Evolutionary conservation across 108 stramenopile species (phyloP).

Genomic region (Nitzschia palea): DNA sequence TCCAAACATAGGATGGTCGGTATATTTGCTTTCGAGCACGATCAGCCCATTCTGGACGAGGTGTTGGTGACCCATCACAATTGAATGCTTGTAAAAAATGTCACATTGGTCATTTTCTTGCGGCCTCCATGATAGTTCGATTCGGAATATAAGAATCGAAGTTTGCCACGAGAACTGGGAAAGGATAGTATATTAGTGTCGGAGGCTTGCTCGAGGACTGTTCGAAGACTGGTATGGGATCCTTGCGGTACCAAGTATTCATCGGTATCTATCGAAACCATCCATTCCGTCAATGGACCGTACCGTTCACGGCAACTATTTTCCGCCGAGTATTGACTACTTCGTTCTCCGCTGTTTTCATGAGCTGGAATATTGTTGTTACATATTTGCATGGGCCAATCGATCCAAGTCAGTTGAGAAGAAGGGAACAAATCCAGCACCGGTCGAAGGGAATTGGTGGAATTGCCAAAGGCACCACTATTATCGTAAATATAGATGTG

Average conservation of each 20-base stretch:
- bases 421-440: slow-evolving; percentile 28
- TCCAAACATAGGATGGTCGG: slow-evolving; percentile 69
- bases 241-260: slow-evolving; percentile 76
- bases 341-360: slow-evolving; percentile 68
- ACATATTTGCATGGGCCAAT: slow-evolving; percentile 58
- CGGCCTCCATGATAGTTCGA: slow-evolving; percentile 16
- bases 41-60: slow-evolving; percentile 66
- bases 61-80: slow-evolving; percentile 66
- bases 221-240: slow-evolving; percentile 45
- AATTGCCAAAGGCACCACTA: slow-evolving; percentile 40
- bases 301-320: slow-evolving; percentile 61
- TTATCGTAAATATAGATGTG: slow-evolving; percentile 80
- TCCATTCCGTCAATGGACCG: slow-evolving; percentile 68
- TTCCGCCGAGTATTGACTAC: slow-evolving; percentile 74
- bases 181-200: slow-evolving; percentile 64
- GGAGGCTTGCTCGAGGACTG: slow-evolving; percentile 51
- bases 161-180: slow-evolving; percentile 49
- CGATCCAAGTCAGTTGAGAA: slow-evolving; percentile 44
- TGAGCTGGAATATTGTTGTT: slow-evolving; percentile 77
- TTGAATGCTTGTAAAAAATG: slow-evolving; percentile 83
- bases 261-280: slow-evolving; percentile 67
- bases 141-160: slow-evolving; percentile 9
- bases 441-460: slow-evolving; percentile 20
- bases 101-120: slow-evolving; percentile 45
- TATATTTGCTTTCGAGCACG: slow-evolving; percentile 83